phyloP scores from a whole-genome alignment of 176 grass and related monocot genomes.

The Bothriochloa decipiens region DNA sequence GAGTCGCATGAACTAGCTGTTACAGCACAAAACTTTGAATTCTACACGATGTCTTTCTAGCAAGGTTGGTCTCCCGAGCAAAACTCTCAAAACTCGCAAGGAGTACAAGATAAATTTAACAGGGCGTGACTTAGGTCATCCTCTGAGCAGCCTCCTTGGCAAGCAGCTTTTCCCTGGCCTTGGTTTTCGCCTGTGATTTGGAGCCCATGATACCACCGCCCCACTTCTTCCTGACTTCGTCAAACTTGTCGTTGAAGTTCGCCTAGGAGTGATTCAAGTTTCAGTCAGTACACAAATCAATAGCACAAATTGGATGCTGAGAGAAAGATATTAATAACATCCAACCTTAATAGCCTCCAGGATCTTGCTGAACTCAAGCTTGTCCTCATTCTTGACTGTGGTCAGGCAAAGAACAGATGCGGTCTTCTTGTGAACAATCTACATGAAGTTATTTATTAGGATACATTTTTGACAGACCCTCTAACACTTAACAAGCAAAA shows the following conservation, averaged over 20 bases:
- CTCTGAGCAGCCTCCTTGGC: constrained; percentile 54
- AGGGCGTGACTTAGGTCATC: constrained; percentile 39
- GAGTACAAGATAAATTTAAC: constrained; percentile 27
- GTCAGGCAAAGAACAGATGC: constrained; percentile 56
- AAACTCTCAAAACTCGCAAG: constrained; percentile 32
- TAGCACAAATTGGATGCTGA: neutral
- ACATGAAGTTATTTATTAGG: constrained; percentile 25
- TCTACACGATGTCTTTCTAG: constrained; percentile 36
- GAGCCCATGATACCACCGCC: constrained; percentile 58
- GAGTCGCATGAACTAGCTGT: neutral
- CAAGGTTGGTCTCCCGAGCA: constrained; percentile 14
- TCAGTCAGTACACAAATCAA: neutral
- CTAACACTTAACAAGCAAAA: neutral
- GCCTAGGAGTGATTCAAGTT: constrained; percentile 11
- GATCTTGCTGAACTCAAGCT: constrained; percentile 65
- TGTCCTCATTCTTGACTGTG: constrained; percentile 61
- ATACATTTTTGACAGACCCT: too few relatives aligned
- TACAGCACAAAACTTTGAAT: constrained; percentile 6
- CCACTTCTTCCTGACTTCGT: constrained; percentile 63
- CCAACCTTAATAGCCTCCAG: constrained; percentile 59
- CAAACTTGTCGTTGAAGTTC: constrained; percentile 59
- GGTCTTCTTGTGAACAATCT: constrained; percentile 65
- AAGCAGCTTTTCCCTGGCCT: constrained; percentile 55
- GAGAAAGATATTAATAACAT: neutral
- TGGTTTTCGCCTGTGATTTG: constrained; percentile 55